A percentile compares a stretch with the other conserved stretches of the same genome.
Conservation (phyloP, 2,329 filamentous ascomycete species). For the Salinomyces thailandicus region DNA sequence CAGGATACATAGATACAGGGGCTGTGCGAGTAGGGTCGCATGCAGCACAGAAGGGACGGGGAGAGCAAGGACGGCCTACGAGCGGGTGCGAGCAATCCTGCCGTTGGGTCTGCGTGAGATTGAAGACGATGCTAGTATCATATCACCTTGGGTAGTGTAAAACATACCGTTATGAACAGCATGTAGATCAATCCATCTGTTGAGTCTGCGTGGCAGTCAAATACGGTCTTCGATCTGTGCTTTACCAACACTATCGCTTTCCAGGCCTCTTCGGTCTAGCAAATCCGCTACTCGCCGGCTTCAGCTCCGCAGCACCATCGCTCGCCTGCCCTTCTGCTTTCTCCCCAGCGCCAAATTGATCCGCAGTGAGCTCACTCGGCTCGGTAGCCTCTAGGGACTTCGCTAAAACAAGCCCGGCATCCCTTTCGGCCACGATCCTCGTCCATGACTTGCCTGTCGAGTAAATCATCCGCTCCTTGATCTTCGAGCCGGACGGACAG, state of each 20-base stretch:
- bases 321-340: slow-evolving; percentile 50
- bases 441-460: slow-evolving; percentile 46
- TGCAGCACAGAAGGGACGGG: not conserved
- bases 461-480: slow-evolving; percentile 81
- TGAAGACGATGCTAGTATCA: too few species aligned
- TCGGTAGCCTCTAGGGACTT: slow-evolving; percentile 59
- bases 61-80: not conserved
- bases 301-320: slow-evolving; percentile 38
- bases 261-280: slow-evolving; percentile 71
- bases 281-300: slow-evolving; percentile 57
- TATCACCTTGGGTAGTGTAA: too few species aligned
- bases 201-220: too few species aligned
- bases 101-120: not conserved
- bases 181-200: too few species aligned
- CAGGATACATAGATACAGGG: too few species aligned
- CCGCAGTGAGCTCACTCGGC: slow-evolving; percentile 59
- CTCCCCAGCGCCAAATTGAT: slow-evolving; percentile 38
- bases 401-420: slow-evolving; percentile 55
- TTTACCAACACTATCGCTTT: slow-evolving; percentile 35
- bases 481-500: slow-evolving; percentile 59
- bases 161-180: too few species aligned
- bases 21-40: too few species aligned
- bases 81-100: slow-evolving; percentile 4
- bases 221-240: too few species aligned
- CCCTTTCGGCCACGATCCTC: slow-evolving; percentile 54